Evolutionary conservation across 164 flowering plant genomes (phyloP), one percentile per base, ranked within the genome.

Genomic region (Euptelea pleiosperma): DNA sequence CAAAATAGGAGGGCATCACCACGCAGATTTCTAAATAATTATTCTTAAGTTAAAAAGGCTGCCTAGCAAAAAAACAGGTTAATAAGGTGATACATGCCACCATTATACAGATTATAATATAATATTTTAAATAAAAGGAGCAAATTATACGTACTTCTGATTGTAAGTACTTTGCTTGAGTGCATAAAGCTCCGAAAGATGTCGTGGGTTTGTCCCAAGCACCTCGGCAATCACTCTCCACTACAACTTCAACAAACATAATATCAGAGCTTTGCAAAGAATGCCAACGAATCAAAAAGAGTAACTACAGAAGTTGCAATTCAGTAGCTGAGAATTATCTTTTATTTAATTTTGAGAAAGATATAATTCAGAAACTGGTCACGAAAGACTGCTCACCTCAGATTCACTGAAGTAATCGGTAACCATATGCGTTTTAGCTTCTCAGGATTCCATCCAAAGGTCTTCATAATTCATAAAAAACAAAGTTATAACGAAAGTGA

Each of bases 341-440:
- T 12, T n/a, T 15, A 19, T 6, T 22, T 29, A 9, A 52, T 18
- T 48, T 14, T n/a, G 7, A 25, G 14, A 52, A 9, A 24, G 28
- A 3, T 19, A 57, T 11, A 58, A 48, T 2, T 29, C 36, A 54
- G 15, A 25, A 16, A 34, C 6, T 16, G 6, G 19, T 41, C 35
- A 35, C 3, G 26, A 45, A 56, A 35, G 52, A 55, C 11, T 57
- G 30, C 84, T 64, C 68, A 89, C 98, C 89, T 93, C 97, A 58
- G 85, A 75, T 35, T 71, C 61, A 69, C 82, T 86, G 71, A 93
- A 90, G 70, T 80, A 90, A 59, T 87, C 90, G 43, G 72, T 39
- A 60, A 89, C 90, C 96, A 88, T 80, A 67, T 93, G 98, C 80
- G 87, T 29, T 70, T 84, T 88, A 53, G 94, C 97, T 77, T 89